phyloP scores from a whole-genome alignment of 495 filamentous ascomycete genomes.

The Letharia columbiana region DNA sequence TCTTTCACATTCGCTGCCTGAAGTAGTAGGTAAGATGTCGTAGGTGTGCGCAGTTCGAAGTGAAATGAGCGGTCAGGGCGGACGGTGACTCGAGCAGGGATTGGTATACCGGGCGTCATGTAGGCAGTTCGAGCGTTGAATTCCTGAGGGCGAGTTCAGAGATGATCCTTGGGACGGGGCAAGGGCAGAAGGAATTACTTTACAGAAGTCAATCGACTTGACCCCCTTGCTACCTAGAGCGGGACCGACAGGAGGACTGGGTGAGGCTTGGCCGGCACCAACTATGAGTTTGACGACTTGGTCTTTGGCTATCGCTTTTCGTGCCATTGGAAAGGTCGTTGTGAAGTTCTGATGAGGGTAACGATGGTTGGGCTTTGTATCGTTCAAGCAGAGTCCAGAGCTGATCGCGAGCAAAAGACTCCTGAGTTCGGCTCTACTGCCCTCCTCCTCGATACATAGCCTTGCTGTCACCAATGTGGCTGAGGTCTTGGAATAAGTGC shows the following conservation, averaged over 20 bases:
- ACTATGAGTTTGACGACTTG: conserved; percentile 97
- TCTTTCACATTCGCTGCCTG: conserved; percentile 70
- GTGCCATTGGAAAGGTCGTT: conserved; percentile 56
- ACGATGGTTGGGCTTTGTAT: neutral
- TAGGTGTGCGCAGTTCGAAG: conserved; percentile 89
- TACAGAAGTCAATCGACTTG: conserved; percentile 99
- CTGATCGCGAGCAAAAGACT: neutral
- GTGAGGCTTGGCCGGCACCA: conserved; percentile 90
- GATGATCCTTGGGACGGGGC: neutral
- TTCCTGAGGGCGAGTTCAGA: conserved; percentile 51
- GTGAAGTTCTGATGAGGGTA: neutral
- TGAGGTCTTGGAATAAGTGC: too few species aligned
- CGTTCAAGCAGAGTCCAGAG: neutral
- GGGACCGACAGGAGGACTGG: conserved; percentile 95
- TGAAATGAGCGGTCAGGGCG: conserved; percentile 87
- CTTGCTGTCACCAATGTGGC: too few species aligned
- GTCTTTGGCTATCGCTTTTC: conserved; percentile 59
- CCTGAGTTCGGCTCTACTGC: neutral
- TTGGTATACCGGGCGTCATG: conserved; percentile 73
- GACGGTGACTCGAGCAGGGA: conserved; percentile 83
- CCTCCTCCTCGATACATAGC: neutral
- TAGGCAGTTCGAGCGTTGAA: conserved; percentile 93
- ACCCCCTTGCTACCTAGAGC: conserved; percentile 96
- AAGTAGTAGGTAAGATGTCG: conserved; percentile 78
- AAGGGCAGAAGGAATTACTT: conserved; percentile 47